A percentile compares a stretch with the other conserved stretches of the same genome.
Conservation (phyloP, 176 grass and related monocot genomes). For the Carex scoparia region DNA sequence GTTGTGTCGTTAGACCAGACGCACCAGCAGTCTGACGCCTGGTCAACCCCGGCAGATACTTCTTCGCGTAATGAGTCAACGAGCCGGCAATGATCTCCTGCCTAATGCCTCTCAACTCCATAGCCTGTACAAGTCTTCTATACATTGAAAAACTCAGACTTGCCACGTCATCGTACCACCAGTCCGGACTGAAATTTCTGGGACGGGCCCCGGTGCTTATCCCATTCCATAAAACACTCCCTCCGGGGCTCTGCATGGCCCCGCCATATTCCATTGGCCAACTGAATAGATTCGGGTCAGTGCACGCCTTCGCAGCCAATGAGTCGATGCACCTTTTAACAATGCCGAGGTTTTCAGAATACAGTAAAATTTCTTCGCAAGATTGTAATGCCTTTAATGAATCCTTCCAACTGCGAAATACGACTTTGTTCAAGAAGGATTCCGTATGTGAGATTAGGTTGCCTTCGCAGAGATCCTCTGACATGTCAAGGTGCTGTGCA, state of each 20-base stretch:
- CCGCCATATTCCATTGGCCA: constrained; percentile 76
- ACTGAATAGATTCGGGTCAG: constrained; percentile 71
- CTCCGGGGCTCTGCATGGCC: constrained; percentile 74
- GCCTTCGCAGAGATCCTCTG: constrained; percentile 63
- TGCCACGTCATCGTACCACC: constrained; percentile 85
- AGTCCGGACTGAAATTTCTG: constrained; percentile 76
- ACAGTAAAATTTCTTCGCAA: constrained; percentile 66
- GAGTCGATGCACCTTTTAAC: constrained; percentile 88
- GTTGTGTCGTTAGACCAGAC: constrained; percentile 25
- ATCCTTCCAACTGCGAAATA: constrained; percentile 81
- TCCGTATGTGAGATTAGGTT: constrained; percentile 80
- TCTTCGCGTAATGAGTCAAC: constrained; percentile 64
- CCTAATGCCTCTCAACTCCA: constrained; percentile 60
- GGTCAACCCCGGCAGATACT: constrained; percentile 70
- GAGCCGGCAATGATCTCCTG: constrained; percentile 72
- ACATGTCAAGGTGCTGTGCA: constrained; percentile 78
- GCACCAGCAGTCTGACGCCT: constrained; percentile 56
- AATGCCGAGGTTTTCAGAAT: constrained; percentile 73
- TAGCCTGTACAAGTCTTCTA: constrained; percentile 66
- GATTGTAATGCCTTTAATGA: constrained; percentile 59
- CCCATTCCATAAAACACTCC: constrained; percentile 84
- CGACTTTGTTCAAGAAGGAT: constrained; percentile 67
- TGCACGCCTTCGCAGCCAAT: constrained; percentile 65
- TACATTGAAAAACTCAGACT: constrained; percentile 67
- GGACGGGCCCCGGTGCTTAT: constrained; percentile 80